Base-by-base conservation (phyloP, 495 filamentous ascomycete species). In the Daldinia bambusicola region DNA sequence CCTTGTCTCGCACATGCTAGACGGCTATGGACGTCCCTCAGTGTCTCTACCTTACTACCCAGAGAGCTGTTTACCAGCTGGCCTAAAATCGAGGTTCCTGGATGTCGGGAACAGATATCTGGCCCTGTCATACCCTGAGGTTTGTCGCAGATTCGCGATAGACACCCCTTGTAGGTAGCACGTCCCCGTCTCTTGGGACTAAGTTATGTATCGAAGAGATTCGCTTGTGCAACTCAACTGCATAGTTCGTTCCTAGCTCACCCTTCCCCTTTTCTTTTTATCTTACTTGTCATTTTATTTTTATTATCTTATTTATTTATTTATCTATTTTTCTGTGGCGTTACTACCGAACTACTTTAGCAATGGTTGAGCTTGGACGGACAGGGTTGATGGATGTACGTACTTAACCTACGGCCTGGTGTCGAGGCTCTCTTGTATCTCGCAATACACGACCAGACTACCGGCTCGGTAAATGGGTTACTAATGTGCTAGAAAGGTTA, bases 101-200 rank as follows among this genome's bases (percentile, higher is more conserved):
- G 34, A 66, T 66, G 57, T 43, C 71, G 67, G 71, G 66, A 74
- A 66, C 55, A 69, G 66, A 52, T 69, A 66, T 59, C 57, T 70
- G 45, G 18, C 30, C 37, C 55, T 31, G 67, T 70, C 62, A 58
- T n/a, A 70, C 66, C 58, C 37, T 38, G 57, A 53, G 37, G 51
- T 58, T 67, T 74, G 71, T 74, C 67, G 71, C 71, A 74, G 71
- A 74, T 74, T 74, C 71, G 71, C 71, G 71, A 74, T 70, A 34
- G 66, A 53, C 50, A 26, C 43, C 62, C 64, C 70, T 61, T 51
- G 70, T 68, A 72, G 14, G 70, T 73, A 43, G 60, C 61, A 73
- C 66, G 70, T 69, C 66, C 70, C 70, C 50, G 66, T 73, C 70
- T 58, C 43, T 38, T 73, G 70, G 70, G 65, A 69, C 61, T 50